Evolutionary conservation across 352 stramenopile species (phyloP), one percentile per base, ranked within the genome.

Genomic region (Globisporangium nodosum): DNA sequence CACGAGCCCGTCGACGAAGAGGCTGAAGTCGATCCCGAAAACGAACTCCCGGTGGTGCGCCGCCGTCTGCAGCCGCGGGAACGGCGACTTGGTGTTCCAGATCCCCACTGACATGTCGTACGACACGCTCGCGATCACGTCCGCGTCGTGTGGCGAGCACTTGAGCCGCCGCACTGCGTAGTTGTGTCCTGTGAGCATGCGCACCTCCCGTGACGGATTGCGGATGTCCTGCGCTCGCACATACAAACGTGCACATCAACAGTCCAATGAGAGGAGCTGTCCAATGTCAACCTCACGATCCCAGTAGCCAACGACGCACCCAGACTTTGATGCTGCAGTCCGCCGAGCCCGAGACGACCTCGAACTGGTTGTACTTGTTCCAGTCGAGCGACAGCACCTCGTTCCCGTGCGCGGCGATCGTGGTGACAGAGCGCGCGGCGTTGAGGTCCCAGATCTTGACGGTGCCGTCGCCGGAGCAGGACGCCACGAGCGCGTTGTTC

Each of bases 311-410:
- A 27, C 24, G 24, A 50, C 46, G 1, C 74, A 92, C 83, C 82
- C 87, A 96, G 21, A 96, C 61, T 74, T 91, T 92, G 60, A 96
- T 88, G 42, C 57, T 77, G 58, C 81, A 85, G 50, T 96, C 88
- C 1, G 85, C 81, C 7, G 87, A 96, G 30, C 87, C 90, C 0
- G 87, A 92, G 30, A 92, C 85, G 56, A 97, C 63, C 65, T 96
- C 68, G 47, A 89, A 91, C 52, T 90, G 77, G 51, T 96, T 94
- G 74, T 97, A 97, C 72, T 97, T 97, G 76, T 96, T 96, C 90
- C 90, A 97, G 69, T 97, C 90, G 46, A 94, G 72, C 24, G 82
- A 70, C 0, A 97, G 78, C 46, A 96, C 85, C 54, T 97, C 90
- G 43, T 88, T 88, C 48, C 68, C 63, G 64, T 94, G 85, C 16